These are phyloP conservation scores for Phaeosphaeria sp. DNA, from an alignment of 2,329 filamentous ascomycete genomes.

Conservation along the genomic window DNA sequence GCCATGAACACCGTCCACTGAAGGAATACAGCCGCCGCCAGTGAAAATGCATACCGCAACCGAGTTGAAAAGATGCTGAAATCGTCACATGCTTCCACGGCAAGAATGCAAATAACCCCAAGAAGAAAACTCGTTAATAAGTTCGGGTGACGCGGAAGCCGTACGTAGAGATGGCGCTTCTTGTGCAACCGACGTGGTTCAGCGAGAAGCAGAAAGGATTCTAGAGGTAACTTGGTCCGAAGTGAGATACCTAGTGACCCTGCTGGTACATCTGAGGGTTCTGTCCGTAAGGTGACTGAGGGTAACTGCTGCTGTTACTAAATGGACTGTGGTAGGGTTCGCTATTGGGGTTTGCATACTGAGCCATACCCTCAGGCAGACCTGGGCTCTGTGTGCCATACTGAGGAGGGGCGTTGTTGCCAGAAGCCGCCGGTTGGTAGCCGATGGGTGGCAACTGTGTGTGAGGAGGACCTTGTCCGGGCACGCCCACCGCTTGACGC, in stretches of 20 bases:
- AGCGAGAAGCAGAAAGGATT: not conserved
- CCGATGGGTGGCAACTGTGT: slow-evolving; percentile 60
- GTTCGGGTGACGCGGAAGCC: slow-evolving; percentile 11
- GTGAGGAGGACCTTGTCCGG: slow-evolving; percentile 53
- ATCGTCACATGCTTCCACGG: slow-evolving; percentile 30
- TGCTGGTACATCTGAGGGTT: slow-evolving; percentile 58
- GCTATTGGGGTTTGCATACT: slow-evolving; percentile 53
- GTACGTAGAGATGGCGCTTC: slow-evolving; percentile 14
- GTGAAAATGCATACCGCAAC: slow-evolving; percentile 47
- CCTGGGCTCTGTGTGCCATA: slow-evolving; percentile 55
- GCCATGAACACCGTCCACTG: slow-evolving; percentile 39
- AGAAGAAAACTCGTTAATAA: slow-evolving; percentile 32
- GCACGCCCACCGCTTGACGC: slow-evolving; percentile 53
- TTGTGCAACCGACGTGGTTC: not conserved
- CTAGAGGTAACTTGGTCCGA: slow-evolving; percentile 6
- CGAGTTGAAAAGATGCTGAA: slow-evolving; percentile 35
- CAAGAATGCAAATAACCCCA: slow-evolving; percentile 32
- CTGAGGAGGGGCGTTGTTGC: slow-evolving; percentile 51
- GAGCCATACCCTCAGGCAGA: slow-evolving; percentile 57
- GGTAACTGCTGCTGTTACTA: slow-evolving; percentile 56
- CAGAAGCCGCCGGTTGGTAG: slow-evolving; percentile 56
- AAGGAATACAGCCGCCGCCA: slow-evolving; percentile 48
- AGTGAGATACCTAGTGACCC: slow-evolving; percentile 40
- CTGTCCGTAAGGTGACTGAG: slow-evolving; percentile 58
- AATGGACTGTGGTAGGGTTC: slow-evolving; percentile 52